Base-by-base conservation (phyloP, 768 basidiomycete genomes). In the Panus rudis region DNA sequence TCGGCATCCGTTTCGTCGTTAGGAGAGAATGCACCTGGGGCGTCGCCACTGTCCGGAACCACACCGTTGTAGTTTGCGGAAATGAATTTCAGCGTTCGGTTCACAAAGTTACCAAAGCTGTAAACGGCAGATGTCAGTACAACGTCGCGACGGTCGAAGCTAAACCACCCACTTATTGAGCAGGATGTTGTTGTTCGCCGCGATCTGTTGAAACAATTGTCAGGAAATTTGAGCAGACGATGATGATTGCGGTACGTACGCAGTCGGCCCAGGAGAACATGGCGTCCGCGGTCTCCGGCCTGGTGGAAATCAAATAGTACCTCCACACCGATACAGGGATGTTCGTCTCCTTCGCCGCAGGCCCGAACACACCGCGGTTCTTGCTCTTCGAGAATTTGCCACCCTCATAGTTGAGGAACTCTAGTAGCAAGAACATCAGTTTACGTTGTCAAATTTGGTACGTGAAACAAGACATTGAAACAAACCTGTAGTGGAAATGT, bases 341-440 rank as follows among this genome's bases (percentile, higher is more conserved):
- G 3, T 92, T 92, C 2, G 96, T 94, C 47, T 96, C 90, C 56
- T 78, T 87, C 0, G 94, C 96, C 13, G 83, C 84, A 43, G 92
- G 91, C 21, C 96, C 96, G 51, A 99, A 99, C 2, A 99, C 94
- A 32, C 94, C 96, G 42, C 94, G 84, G 52, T 92, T 92, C 51
- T 88, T 81, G 57, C 91, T 92, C 68, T 99, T 99, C 31, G 92
- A 96, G 73, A 99, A 99, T 61, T 99, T 99, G 28, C 93, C 93
- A 21, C 92, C 90, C 61, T 99, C 96, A 63, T 98, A 98, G 57
- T 98, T 97, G 52, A 98, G 70, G 61, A 93, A 97, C 62, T 99
- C 94, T 94, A 53, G 24, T 43, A 7, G 24, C 28, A 19, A 19
- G 10, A 30, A 19, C 22, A 33, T 39, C 14, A 21, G 21, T 21